Conservation (phyloP, 768 basidiomycete species). For the Amanita pallidorosea region DNA sequence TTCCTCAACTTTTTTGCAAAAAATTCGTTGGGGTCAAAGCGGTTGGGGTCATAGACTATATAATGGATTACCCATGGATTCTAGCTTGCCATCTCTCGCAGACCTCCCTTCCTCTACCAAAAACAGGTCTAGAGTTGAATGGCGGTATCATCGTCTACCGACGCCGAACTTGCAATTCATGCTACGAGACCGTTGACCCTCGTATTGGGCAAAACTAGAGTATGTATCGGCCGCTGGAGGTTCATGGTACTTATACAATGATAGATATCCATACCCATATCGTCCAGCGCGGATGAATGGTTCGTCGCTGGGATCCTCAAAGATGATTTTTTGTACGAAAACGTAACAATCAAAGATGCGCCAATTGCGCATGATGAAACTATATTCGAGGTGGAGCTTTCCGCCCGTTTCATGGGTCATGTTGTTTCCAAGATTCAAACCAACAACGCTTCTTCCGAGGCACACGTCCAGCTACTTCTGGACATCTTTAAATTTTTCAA, state of each 20-base stretch:
- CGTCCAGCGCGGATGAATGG: conserved; percentile 77
- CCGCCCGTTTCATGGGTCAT: conserved; percentile 76
- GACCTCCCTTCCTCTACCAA: conserved; percentile 10
- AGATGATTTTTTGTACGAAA: conserved; percentile 74
- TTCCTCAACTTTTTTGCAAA: conserved; percentile 15
- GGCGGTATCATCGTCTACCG: conserved; percentile 26
- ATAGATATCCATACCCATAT: conserved; percentile 81
- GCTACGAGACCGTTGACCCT: conserved; percentile 43
- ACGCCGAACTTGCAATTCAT: conserved; percentile 19
- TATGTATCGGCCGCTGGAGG: conserved; percentile 18
- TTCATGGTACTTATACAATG: conserved; percentile 4
- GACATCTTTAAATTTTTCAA: conserved; percentile 74
- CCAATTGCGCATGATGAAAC: conserved; percentile 40
- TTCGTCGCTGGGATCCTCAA: conserved; percentile 85
- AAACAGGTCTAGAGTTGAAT: conserved; percentile 19
- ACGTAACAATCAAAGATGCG: conserved; percentile 38
- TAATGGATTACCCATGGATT: conserved; percentile 19
- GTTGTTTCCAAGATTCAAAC: conserved; percentile 53
- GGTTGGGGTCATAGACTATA: conserved; percentile 35
- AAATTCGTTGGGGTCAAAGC: conserved; percentile 32
- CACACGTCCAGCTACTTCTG: conserved; percentile 57
- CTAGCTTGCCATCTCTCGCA: conserved; percentile 13
- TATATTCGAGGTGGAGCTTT: conserved; percentile 67
- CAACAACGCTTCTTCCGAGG: conserved; percentile 38
- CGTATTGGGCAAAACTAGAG: conserved; percentile 39